Evolutionary conservation across 148 eudicot genomes (phyloP), one percentile per base, ranked within the genome.

Genomic region (Rhododendron ferrugineum): DNA sequence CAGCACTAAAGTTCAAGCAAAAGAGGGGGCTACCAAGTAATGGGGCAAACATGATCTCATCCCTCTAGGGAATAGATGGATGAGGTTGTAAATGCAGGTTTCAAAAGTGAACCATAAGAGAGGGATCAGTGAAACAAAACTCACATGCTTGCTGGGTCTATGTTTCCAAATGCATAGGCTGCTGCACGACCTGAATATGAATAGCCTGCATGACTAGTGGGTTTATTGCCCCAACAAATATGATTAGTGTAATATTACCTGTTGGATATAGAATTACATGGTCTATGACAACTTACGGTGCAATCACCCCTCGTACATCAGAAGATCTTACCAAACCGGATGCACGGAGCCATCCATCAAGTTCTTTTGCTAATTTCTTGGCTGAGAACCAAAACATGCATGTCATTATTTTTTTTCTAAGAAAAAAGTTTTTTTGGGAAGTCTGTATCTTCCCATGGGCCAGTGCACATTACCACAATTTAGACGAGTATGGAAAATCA

Each of bases 161-260:
- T 94, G 90, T 92, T 95, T 82, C 92, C 99, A 90, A 97, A 97
- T 75, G 99, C 99, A 88, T 88, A 97, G 73, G 98, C 99, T 83
- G 99, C 99, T 60, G 99, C 98, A 86, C 94, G 95, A 36, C 99
- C 99, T n/a, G 98, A 97, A 92, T 95, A 97, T 40, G 99, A 97
- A 88, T 94, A 97, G 83, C 99, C 99, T 92, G 98, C 99, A 92
- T 97, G 99, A 88, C 99, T 97, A 85, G 77, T 82, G 89, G 86
- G 82, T 60, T 80, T 74, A 87, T 90, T 80, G 82, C 76, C 86
- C 85, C 85, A 49, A 82, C 66, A 79, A 81, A 47, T 68, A 86
- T 34, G 10, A 82, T 85, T 42, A 85, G 66, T 62, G 49, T 37
- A 78, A 77, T 36, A 70, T 32, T 64, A 68, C 40, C 62, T 46